These are phyloP conservation scores for Teunomyces tritomae DNA, from an alignment of 805 yeast genomes.

Conservation along the genomic window DNA sequence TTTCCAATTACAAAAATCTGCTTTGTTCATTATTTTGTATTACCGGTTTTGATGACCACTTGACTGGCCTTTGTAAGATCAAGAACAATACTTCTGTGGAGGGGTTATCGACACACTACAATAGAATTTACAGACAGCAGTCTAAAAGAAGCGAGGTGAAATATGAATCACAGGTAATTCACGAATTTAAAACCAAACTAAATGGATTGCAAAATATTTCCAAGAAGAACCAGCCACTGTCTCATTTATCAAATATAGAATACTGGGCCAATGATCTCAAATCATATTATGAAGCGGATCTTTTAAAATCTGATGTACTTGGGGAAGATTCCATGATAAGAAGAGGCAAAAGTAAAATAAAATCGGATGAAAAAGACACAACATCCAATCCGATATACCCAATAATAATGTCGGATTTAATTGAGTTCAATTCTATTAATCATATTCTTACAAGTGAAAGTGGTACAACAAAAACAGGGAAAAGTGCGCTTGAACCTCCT, in stretches of 20 bases:
- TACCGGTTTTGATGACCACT: conserved; percentile 24
- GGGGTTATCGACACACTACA: conserved; percentile 19
- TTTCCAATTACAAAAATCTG: conserved; percentile 28
- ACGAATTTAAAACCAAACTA: conserved; percentile 19
- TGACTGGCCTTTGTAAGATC: conserved; percentile 31
- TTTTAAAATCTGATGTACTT: not conserved
- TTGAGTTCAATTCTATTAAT: too few relatives aligned
- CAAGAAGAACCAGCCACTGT: not conserved
- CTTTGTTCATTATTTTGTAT: conserved; percentile 46
- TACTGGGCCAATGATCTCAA: not conserved
- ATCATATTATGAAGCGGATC: not conserved
- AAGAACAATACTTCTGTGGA: conserved; percentile 24
- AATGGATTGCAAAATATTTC: not conserved
- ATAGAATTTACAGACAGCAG: not conserved
- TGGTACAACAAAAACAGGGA: too few relatives aligned
- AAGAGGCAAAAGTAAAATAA: not conserved
- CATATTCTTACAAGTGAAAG: too few relatives aligned
- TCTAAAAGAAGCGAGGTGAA: not conserved
- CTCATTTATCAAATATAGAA: not conserved
- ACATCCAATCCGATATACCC: too few relatives aligned
- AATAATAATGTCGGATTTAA: too few relatives aligned
- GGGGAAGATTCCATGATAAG: not conserved
- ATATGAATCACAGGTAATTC: conserved; percentile 19
- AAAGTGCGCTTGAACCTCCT: not conserved
- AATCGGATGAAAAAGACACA: too few relatives aligned